Conservation (phyloP, 73 alveolate species). For the Paramecium tetraurelia region DNA sequence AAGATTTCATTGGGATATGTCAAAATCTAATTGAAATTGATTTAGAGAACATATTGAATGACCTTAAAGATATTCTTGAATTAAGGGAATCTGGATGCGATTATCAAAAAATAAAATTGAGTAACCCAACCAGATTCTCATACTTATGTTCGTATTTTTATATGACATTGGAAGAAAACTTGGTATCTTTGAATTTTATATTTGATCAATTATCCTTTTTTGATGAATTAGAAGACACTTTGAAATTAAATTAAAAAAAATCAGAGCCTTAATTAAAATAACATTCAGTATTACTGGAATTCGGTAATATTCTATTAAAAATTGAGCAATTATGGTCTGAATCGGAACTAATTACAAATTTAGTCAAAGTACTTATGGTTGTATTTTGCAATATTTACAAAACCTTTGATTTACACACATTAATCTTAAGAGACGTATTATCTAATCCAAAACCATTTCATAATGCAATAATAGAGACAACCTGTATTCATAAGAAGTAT, state of each 20-base stretch:
- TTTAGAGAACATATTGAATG: background rate
- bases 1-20: background rate
- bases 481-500: background rate
- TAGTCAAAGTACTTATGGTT: background rate
- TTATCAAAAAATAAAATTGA: background rate
- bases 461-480: background rate
- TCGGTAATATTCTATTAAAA: background rate
- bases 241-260: background rate
- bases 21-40: background rate
- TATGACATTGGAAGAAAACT: background rate
- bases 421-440: constrained; percentile 4
- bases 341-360: background rate
- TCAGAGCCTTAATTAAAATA: background rate
- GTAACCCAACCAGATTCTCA: background rate
- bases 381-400: background rate
- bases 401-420: background rate
- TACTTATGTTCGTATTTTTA: background rate
- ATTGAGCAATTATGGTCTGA: background rate
- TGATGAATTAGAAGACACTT: constrained; percentile 22
- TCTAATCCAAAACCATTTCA: background rate
- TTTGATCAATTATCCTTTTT: background rate
- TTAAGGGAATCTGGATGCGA: background rate
- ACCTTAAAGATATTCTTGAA: background rate
- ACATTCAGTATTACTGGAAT: background rate
- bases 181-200: background rate